Base-by-base conservation (phyloP, 75 land plant species). In the Pinus taeda region DNA sequence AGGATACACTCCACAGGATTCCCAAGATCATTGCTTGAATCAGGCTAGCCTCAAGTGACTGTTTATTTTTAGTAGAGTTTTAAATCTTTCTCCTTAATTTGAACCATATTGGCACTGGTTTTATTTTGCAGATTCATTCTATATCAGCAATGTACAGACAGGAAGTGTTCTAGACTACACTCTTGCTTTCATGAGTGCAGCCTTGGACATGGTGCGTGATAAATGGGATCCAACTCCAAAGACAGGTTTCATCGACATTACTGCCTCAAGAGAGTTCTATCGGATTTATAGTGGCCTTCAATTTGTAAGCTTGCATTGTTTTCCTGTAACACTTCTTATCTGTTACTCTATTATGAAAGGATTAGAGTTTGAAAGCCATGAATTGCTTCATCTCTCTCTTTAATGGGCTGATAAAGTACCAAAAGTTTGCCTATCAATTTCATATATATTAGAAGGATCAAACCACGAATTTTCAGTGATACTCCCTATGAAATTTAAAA, bases 121-220 rank as follows among this genome's bases (percentile, higher is more conserved):
- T 69, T 69, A 4, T 70, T 11, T 70, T 75, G 81, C 91, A 97
- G 99, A 92, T 83, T 76, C 89, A 22, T 78, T 97, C 65, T 95
- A 92, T 84, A 87, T 81, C 78, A 82, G 86, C 20, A 97, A 91
- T 75, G 81, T 93, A 71, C 90, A 90, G 37, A 86, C 93, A 61
- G 99, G 99, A 77, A 95, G 99, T 84, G 88, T 95, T 60, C 81
- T 97, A 60, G 99, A 97, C 79, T 97, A 97, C 76, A 85, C 98
- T 29, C 89, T 97, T 76, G 98, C 96, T 60, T 97, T 91, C 75
- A 88, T 90, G 60, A 93, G 92, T 83, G 98, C 93, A 36, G 85
- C 93, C 57, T 75, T 97, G 71, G 92, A 96, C 67, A 90, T 77
- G 58, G 82, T 86, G 39, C 88, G 94, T 49, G 86, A 82, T 15